A percentile compares a stretch with the other conserved stretches of the same genome.
Evolutionary conservation across 2,329 filamentous ascomycete species (phyloP).

Genomic region (Magnaporthales sp.): DNA sequence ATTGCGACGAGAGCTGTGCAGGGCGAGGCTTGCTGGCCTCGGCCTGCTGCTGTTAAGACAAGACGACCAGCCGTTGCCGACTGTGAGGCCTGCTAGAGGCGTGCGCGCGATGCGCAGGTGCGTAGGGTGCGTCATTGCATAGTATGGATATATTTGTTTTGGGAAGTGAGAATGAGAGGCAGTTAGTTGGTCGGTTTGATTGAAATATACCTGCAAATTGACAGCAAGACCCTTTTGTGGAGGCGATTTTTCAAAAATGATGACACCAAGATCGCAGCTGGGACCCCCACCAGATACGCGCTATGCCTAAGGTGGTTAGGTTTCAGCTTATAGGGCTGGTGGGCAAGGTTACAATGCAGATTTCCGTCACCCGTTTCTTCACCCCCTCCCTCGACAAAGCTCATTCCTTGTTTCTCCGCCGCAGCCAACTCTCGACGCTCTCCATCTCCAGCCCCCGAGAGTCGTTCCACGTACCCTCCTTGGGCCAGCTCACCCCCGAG

Average conservation of each 20-base stretch:
- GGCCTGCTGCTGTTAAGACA: not conserved
- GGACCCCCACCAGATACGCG: not conserved
- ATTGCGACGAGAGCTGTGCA: not conserved
- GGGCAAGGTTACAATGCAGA: not conserved
- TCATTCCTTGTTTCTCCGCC: not conserved
- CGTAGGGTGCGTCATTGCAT: not conserved
- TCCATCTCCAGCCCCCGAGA: slow-evolving; percentile 35
- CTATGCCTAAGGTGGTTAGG: not conserved
- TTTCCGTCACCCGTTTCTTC: not conserved
- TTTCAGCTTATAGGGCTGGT: not conserved
- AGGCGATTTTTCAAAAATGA: not conserved
- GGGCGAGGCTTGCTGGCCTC: not conserved
- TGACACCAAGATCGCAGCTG: not conserved
- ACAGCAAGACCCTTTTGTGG: not conserved
- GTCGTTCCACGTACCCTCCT: slow-evolving; percentile 42
- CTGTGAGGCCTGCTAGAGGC: not conserved
- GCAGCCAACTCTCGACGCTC: slow-evolving; percentile 19
- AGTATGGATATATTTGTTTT: not conserved
- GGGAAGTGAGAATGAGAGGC: not conserved
- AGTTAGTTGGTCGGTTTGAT: not conserved
- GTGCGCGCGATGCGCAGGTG: not conserved
- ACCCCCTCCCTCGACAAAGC: not conserved
- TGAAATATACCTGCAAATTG: not conserved
- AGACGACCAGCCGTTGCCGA: not conserved
- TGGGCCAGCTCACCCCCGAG: slow-evolving; percentile 50